phyloP scores from a whole-genome alignment of 148 eudicot genomes.

The Cornus florida region DNA sequence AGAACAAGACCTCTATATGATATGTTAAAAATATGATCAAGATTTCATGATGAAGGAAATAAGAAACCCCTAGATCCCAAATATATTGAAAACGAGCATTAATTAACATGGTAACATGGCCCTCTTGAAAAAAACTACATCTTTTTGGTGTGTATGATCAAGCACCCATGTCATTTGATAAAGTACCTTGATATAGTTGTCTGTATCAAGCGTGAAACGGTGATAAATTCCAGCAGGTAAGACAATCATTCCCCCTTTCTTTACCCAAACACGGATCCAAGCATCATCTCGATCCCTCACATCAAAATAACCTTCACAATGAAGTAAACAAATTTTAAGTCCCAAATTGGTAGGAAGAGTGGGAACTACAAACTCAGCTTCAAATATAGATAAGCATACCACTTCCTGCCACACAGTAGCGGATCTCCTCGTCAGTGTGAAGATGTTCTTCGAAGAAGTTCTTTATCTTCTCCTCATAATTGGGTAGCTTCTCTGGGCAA shows the following conservation, averaged over 20 bases:
- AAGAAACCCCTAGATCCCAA: too few species aligned
- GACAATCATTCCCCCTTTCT: slow-evolving; percentile 95
- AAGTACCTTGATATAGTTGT: slow-evolving; percentile 88
- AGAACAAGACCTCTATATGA: too few species aligned
- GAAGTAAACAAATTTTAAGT: not conserved
- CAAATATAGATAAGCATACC: slow-evolving; percentile 40
- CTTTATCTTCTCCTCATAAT: slow-evolving; percentile 88
- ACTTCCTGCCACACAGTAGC: slow-evolving; percentile 89
- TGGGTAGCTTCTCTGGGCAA: slow-evolving; percentile 85
- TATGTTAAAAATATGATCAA: too few species aligned
- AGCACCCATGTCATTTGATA: not conserved
- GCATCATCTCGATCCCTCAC: slow-evolving; percentile 81
- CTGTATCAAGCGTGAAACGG: slow-evolving; percentile 89
- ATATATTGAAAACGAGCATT: too few species aligned
- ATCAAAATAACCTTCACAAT: slow-evolving; percentile 83
- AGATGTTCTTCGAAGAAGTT: slow-evolving; percentile 87
- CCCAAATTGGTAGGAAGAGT: not conserved
- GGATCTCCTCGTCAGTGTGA: slow-evolving; percentile 99
- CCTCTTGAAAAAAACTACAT: too few species aligned
- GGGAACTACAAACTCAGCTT: not conserved
- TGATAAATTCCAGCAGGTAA: slow-evolving; percentile 98
- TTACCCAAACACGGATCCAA: slow-evolving; percentile 95
- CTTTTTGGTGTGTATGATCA: not conserved
- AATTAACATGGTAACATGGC: not conserved
- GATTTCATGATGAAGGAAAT: not conserved